These are phyloP conservation scores for Capronia americana DNA, from an alignment of 2,329 filamentous ascomycete species.

Conservation along the genomic window DNA sequence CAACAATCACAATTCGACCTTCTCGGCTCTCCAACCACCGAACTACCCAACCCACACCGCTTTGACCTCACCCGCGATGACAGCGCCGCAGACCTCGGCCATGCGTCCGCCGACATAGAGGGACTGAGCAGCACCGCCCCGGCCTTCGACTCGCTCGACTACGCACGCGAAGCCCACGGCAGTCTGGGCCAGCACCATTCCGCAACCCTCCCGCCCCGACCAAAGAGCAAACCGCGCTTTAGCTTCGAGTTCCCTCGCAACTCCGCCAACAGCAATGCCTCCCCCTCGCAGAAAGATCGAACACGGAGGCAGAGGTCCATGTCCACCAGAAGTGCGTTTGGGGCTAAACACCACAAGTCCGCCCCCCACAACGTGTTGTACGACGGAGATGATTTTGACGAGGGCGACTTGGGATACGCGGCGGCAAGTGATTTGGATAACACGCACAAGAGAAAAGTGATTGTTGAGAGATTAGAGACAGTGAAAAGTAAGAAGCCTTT, in stretches of 20 bases:
- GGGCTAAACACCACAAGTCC: slow-evolving; percentile 20
- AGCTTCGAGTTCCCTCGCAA: slow-evolving; percentile 53
- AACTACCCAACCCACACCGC: slow-evolving; percentile 75
- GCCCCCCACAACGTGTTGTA: slow-evolving; percentile 27
- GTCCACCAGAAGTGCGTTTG: slow-evolving; percentile 33
- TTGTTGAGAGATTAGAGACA: slow-evolving; percentile 93
- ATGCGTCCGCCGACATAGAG: slow-evolving; percentile 34
- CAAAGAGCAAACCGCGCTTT: slow-evolving; percentile 41
- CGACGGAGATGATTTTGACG: slow-evolving; percentile 71
- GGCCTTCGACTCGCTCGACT: slow-evolving; percentile 30
- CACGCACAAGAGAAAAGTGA: slow-evolving; percentile 87
- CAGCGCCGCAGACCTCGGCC: slow-evolving; percentile 47
- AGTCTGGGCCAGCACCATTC: slow-evolving; percentile 43
- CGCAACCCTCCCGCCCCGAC: slow-evolving; percentile 48
- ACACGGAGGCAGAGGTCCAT: slow-evolving; percentile 32
- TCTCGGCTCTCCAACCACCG: slow-evolving; percentile 62
- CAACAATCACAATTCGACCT: slow-evolving; percentile 65
- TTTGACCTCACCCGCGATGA: slow-evolving; percentile 68
- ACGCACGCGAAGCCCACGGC: slow-evolving; percentile 42
- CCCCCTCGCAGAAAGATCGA: slow-evolving; percentile 46
- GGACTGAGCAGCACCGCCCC: slow-evolving; percentile 46
- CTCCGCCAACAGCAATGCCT: slow-evolving; percentile 69
- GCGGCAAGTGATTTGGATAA: slow-evolving; percentile 88
- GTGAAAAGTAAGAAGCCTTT: slow-evolving; percentile 96
- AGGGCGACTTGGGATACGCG: slow-evolving; percentile 92